Conservation (phyloP, 192 early-diverging fungal species). For the Haplosporangium gracile region DNA sequence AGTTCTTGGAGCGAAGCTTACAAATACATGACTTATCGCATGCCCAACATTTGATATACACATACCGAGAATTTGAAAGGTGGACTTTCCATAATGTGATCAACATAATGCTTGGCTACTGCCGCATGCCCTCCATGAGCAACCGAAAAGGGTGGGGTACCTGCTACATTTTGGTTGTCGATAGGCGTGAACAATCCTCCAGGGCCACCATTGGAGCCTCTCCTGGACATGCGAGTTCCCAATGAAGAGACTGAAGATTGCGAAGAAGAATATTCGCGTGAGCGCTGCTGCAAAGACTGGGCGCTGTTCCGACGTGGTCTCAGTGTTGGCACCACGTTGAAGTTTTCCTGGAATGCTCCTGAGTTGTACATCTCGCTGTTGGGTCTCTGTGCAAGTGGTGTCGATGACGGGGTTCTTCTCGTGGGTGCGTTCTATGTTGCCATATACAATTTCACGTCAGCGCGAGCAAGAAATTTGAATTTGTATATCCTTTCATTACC, state of each 20-base stretch:
- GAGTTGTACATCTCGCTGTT: slow-evolving; percentile 32
- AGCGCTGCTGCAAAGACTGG: slow-evolving; percentile 46
- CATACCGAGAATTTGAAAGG: slow-evolving; percentile 44
- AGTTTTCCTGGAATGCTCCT: slow-evolving; percentile 24
- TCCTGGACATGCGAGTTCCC: slow-evolving; percentile 38
- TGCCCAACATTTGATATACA: background rate
- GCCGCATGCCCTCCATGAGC: slow-evolving; percentile 31
- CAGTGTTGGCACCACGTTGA: background rate
- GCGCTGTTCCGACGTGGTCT: slow-evolving; percentile 30
- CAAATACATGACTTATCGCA: background rate
- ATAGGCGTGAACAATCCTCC: slow-evolving; percentile 16
- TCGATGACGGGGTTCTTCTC: slow-evolving; percentile 8
- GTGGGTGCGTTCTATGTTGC: background rate
- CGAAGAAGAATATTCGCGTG: slow-evolving; percentile 40
- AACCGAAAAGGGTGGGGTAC: slow-evolving; percentile 34
- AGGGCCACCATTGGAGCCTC: slow-evolving; percentile 31
- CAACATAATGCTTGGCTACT: slow-evolving; percentile 39
- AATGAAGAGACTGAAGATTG: slow-evolving; percentile 48
- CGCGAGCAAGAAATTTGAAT: too few relatives aligned
- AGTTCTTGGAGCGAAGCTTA: background rate
- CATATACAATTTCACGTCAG: background rate
- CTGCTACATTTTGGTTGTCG: slow-evolving; percentile 22
- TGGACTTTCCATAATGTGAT: slow-evolving; percentile 46
- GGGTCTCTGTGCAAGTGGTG: slow-evolving; percentile 15
- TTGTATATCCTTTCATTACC: background rate